Base-by-base conservation (phyloP, 1,284 basidiomycete species). In the Coniferiporia weirii region DNA sequence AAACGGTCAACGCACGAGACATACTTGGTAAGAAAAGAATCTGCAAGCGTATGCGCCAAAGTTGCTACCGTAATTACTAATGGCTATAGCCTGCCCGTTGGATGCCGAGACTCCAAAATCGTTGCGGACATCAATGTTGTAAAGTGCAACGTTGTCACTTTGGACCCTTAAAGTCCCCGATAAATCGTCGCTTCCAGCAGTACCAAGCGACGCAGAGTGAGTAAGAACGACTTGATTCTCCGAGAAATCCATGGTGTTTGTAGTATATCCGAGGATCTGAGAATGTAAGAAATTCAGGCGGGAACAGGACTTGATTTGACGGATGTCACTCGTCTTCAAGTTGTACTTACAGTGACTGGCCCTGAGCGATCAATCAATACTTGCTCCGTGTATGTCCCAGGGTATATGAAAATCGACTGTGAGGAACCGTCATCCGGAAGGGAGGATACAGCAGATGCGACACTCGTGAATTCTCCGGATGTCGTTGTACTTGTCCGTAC, bases 81-180 rank as follows among this genome's bases (percentile, higher is more conserved):
- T 66, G 0, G 80, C 80, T 56, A 82, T 78, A 1, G 81, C 82
- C 63, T 82, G 80, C 2, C 72, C 70, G 20, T 77, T 79, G n/a
- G 69, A 63, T 0, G 54, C 12, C 49, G 57, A 49, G 34, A 60
- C 56, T 20, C 81, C 82, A 60, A 75, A 79, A 0, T 76, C 79
- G 65, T 84, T 83, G 55, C 74, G 75, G 44, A 83, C 75, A 62
- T 83, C 77, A 48, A 83, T 72, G 61, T 83, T 83, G 67, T 83
- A 84, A 70, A 83, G 72, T 55, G 71, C 72, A 63, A 82, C 80
- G 61, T 79, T 71, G 61, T 79, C 67, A 59, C 77, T 78, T 67
- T 82, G 78, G 36, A 82, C 71, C 38, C 79, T 76, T 32, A 84
- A 67, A 0, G 81, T 82, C 5, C 81, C 81, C 60, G 78, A 79